Base-by-base conservation (phyloP, 805 yeast species). In the Metschnikowia corniflorae region DNA sequence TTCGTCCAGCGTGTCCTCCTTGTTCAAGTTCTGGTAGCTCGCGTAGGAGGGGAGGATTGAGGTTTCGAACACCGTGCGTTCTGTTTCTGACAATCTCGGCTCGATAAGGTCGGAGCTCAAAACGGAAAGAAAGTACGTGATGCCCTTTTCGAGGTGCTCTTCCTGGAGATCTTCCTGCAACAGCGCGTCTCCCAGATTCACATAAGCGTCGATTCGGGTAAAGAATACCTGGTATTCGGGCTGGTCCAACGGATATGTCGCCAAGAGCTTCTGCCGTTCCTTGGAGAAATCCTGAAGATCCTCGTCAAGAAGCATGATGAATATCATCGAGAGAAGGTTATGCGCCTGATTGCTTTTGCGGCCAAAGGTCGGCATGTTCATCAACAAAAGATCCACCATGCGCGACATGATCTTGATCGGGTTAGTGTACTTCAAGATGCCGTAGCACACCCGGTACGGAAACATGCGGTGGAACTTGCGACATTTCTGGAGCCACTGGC, bases 401-500 rank as follows among this genome's bases (percentile, higher is more conserved):
- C 81, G 77, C 43, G 88, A 84, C 65, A 86, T 78, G 18, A 91
- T 79, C 27, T 82, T 76, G 61, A 88, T 77, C 2, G 98, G 97
- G 53, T 91, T 91, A 0, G 97, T 86, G 42, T 82, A 78, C 52
- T 79, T 74, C 53, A 93, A 60, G 16, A 91, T 82, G 15, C 86
- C 85, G 28, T 80, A 80, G 58, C 89, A 76, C 23, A 91, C 55
- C 2, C 73, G 63, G 57, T 91, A 93, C 0, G 97, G 98, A 63
- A 91, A 77, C 41, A 86, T 53, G 21, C 71, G 63, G 61, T 91
- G 96, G 26, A 93, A 62, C 39, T 81, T 75, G 45, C 78, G 77
- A 21, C 84, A 64, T 53, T 86, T 87, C 9, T 74, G 70, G 49
- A 82, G 80, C 49, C 85, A 66, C 49, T 86, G 96, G 42, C 79